A percentile compares a stretch with the other conserved stretches of the same genome.
These are phyloP conservation scores for Aspergillus aculeatus DNA, from an alignment of 2,329 filamentous ascomycete species.

Conservation along the genomic window DNA sequence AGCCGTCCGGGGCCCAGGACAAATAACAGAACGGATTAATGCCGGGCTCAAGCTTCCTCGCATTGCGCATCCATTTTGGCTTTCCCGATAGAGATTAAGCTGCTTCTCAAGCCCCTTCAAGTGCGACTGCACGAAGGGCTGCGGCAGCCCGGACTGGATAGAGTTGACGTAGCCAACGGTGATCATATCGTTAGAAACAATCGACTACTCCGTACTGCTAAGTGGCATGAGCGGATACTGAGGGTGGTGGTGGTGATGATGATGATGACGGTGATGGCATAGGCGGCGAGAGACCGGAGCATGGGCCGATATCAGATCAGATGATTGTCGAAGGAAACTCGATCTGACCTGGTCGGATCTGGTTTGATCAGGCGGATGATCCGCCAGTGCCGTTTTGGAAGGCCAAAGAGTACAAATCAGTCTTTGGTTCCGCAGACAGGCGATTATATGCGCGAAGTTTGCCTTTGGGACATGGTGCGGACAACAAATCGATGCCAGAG, in stretches of 20 bases:
- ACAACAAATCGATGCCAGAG: not conserved
- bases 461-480: not conserved
- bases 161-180: not conserved
- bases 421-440: not conserved
- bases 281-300: not conserved
- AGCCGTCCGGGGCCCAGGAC: not conserved
- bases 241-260: no score
- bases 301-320: not conserved
- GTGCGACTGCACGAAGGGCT: not conserved
- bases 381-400: not conserved
- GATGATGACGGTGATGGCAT: not conserved
- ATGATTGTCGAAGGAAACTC: not conserved
- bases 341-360: not conserved
- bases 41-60: constrained; percentile 15
- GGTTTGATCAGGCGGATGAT: constrained; percentile 3
- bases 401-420: not conserved
- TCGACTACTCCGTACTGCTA: not conserved
- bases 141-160: not conserved
- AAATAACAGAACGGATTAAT: constrained; percentile 9
- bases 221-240: not conserved
- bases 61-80: constrained; percentile 6
- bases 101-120: constrained; percentile 6
- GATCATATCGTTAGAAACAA: not conserved
- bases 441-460: not conserved
- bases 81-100: constrained; percentile 14